These are phyloP conservation scores for Pelargonium australe DNA, from an alignment of 441 rosid species.

Conservation along the genomic window DNA sequence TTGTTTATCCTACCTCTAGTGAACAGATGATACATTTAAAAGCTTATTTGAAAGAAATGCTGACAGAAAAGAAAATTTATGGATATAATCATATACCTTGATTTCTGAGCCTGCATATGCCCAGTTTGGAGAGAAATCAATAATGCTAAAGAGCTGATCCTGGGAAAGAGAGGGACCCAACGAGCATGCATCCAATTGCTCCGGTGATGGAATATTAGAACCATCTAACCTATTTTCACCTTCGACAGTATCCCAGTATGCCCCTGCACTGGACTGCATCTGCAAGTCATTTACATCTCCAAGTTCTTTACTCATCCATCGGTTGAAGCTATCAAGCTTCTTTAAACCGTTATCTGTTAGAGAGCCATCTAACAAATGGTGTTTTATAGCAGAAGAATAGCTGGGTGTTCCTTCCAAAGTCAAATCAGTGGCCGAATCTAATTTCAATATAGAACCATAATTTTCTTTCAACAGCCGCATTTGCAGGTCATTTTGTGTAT, in stretches of 20 bases:
- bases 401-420: constrained; percentile 42
- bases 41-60: constrained; percentile 5
- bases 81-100: constrained; percentile 36
- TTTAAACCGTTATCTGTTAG: constrained; percentile 54
- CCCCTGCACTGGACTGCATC: constrained; percentile 43
- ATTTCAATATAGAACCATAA: constrained; percentile 19
- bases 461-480: constrained; percentile 31
- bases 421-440: constrained; percentile 28
- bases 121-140: constrained; percentile 79
- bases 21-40: not conserved
- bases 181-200: constrained; percentile 46
- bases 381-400: constrained; percentile 39
- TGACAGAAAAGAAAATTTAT: not conserved
- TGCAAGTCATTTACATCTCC: constrained; percentile 68
- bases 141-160: constrained; percentile 72
- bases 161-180: constrained; percentile 64
- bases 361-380: constrained; percentile 41
- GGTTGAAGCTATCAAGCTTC: constrained; percentile 85
- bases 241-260: constrained; percentile 64
- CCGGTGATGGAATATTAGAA: constrained; percentile 42
- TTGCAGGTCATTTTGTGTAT: constrained; percentile 18
- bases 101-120: constrained; percentile 45
- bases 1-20: not conserved
- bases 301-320: constrained; percentile 92
- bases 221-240: constrained; percentile 45